Conservation (phyloP, 495 filamentous ascomycete species). For the Aspergillus kassunensis region DNA sequence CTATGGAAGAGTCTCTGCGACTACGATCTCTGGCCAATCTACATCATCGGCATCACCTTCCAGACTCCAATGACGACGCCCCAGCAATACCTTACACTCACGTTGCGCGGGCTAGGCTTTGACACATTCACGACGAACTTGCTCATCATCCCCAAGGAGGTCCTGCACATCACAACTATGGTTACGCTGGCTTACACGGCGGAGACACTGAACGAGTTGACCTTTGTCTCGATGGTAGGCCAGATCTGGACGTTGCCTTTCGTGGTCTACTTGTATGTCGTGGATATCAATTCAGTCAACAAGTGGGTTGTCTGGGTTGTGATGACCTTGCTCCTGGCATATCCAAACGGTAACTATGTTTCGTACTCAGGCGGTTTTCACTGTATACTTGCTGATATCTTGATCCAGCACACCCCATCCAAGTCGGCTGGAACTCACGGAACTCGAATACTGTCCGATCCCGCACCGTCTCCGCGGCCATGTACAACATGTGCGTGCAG, state of each 20-base stretch:
- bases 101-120: constrained; percentile 49
- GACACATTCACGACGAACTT: constrained; percentile 50
- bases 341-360: no score
- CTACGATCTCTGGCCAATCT: constrained; percentile 57
- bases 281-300: constrained; percentile 31
- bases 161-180: constrained; percentile 30
- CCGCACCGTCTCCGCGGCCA: constrained; percentile 53
- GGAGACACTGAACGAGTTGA: constrained; percentile 41
- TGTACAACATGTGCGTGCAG: constrained; percentile 53
- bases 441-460: constrained; percentile 61
- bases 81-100: constrained; percentile 45
- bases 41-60: constrained; percentile 45
- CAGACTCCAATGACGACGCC: constrained; percentile 47
- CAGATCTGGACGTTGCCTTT: constrained; percentile 54
- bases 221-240: constrained; percentile 43
- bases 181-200: constrained; percentile 38
- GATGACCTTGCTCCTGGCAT: constrained; percentile 28
- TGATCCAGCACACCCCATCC: constrained; percentile 48
- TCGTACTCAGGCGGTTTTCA: no score
- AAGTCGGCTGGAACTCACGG: constrained; percentile 57
- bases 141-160: constrained; percentile 53
- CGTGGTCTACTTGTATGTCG: constrained; percentile 43
- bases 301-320: constrained; percentile 51
- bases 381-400: no score
- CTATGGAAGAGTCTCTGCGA: constrained; percentile 47